Evolutionary conservation across 1,139 yeast genomes (phyloP), one percentile per base, ranked within the genome.

Genomic region (Taiozyma onychis): DNA sequence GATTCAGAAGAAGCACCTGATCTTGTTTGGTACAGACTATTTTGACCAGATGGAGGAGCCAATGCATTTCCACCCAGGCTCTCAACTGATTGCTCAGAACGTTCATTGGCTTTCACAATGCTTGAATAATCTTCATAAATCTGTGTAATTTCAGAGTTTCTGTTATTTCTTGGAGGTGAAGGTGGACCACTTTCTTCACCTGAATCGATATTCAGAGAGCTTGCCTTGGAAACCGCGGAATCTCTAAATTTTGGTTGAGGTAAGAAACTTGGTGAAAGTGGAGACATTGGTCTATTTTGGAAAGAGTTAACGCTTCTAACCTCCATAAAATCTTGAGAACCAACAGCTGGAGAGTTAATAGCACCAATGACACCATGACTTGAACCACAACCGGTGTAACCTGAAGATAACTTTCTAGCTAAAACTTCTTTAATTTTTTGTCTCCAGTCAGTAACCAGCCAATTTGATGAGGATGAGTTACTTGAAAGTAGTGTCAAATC

Each of bases 341-440:
- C 65, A 16, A 72, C 54, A 2, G 70, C 67, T 2, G 75, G 75
- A 2, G 84, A 72, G 48, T 66, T 73, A 2, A 81, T 62, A 1
- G 88, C 87, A 35, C 87, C 88, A 6, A 73, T 72, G 41, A 81
- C 65, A 11, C 88, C 88, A 53, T 83, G 75, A 18, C 75, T 67
- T 41, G 85, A 78, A 11, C 97, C 97, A 66, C 95, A 84, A 4
- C 97, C 97, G 44, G 81, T 81, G 66, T 87, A 90, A 8, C 97
- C 97, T 45, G 77, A 71, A 14, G 78, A 71, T 54, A 89, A 67
- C 63, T 88, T 91, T 24, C 77, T 68, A 50, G 78, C 80, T 60
- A 91, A 68, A 21, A 90, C 66, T 22, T 73, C 75, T 63, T 86
- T 88, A 51, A 90, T 78, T 49, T 80, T 78, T 1, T 60, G 59